Percentiles rank a stretch among this genome's conserved stretches.
These are phyloP conservation scores for Linnemannia schmuckeri DNA, from an alignment of 192 early-diverging fungal species.

Conservation along the genomic window DNA sequence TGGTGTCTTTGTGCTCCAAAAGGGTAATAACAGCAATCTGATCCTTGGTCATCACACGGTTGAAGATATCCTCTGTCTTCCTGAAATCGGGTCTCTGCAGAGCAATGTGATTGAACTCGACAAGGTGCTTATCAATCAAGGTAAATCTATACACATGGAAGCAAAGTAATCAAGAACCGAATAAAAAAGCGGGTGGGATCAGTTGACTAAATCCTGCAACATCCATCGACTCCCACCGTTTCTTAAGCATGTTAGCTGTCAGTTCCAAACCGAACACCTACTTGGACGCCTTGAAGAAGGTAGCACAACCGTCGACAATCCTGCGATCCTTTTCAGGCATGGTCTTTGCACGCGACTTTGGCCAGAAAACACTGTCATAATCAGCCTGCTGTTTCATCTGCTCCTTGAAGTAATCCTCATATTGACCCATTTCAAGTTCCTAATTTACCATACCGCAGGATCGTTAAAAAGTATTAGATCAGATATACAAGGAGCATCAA, in stretches of 20 bases:
- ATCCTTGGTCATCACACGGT: conserved; percentile 98
- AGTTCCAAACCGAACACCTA: conserved; percentile 48
- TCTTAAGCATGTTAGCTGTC: not conserved
- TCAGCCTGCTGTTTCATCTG: conserved; percentile 77
- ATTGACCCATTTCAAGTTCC: conserved; percentile 92
- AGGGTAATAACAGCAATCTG: conserved; percentile 90
- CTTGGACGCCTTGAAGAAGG: conserved; percentile 90
- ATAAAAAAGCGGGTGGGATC: not conserved
- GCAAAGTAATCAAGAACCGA: conserved; percentile 8
- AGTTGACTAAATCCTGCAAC: not conserved
- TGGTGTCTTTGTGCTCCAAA: conserved; percentile 86
- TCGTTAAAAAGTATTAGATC: not conserved
- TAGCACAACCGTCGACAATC: conserved; percentile 95
- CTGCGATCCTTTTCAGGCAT: conserved; percentile 92
- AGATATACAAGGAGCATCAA: not conserved
- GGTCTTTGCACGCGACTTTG: conserved; percentile 94
- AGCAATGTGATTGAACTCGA: conserved; percentile 96
- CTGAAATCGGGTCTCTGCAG: conserved; percentile 89
- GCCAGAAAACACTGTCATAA: conserved; percentile 94
- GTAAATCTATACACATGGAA: conserved; percentile 70
- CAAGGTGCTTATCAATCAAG: conserved; percentile 84
- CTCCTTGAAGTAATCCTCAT: conserved; percentile 88
- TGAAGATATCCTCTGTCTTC: conserved; percentile 93
- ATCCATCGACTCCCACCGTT: not conserved
- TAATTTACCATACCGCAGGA: conserved; percentile 35